Base-by-base conservation (phyloP, 2,329 filamentous ascomycete genomes). In the Triangularia verruculosa region DNA sequence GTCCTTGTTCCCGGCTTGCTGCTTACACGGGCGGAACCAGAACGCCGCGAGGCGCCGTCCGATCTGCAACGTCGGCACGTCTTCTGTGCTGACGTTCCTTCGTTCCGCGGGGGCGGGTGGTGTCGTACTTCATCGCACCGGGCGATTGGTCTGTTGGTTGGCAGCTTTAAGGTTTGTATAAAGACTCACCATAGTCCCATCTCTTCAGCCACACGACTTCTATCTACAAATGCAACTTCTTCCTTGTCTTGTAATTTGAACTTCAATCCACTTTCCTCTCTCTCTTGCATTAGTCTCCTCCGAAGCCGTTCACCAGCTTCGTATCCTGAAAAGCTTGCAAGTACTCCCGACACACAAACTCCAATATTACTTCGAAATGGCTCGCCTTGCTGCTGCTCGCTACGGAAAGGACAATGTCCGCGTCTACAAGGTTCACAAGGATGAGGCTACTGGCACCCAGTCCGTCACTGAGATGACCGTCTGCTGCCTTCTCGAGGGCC, bases 351-450 rank as follows among this genome's bases (percentile, higher is more conserved):
- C 20, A 27, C 51, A 54, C 20, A 54, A n/a, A 54, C 22, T 13
- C 25, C 22, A 28, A 27, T n/a, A n/a, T 25, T 7, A 15, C 34
- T 28, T 4, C 68, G 75, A 57, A 64, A 88, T 88, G 85, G 78
- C 85, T 68, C 75, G 77, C 70, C 77, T 89, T 65, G 80, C 84
- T 65, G 79, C 85, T 72, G 90, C 91, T 72, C 87, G 89, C 75
- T 94, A 93, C 76, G 91, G 91, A 80, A 94, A 99, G 87, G 95
- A 98, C 86, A 98, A 99, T 81, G 90, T 99, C 84, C 93, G 95
- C 74, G 87, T 99, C 72, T 96, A 90, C 87, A 99, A 99, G 79
- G 93, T 97, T 73, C 84, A 96, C 74, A 88, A 87, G 72, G 88
- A 98, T 76, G 82, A 87, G 74, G 82, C 87, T 72, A 89, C 90